Evolutionary conservation across 352 stramenopile species (phyloP).

Genomic region (Pythium biforme): DNA sequence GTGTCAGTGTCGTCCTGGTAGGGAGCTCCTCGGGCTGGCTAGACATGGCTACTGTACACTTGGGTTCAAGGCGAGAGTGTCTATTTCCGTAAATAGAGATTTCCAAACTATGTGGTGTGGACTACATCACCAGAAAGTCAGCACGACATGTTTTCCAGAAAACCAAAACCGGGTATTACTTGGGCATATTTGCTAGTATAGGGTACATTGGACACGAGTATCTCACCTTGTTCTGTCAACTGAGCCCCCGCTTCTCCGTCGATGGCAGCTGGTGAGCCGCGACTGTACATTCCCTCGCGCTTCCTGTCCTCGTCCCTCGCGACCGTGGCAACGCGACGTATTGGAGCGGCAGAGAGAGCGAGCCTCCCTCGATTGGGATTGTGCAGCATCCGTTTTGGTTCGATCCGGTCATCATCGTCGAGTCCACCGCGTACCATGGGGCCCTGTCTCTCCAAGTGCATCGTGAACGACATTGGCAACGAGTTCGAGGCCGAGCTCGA

Average conservation of each 20-base stretch:
- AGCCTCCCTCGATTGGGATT: no score
- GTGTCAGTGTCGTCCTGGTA: no score
- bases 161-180: constrained; percentile 7
- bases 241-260: constrained; percentile 1
- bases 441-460: constrained; percentile 83
- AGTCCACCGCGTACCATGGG: constrained; percentile 43
- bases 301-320: neutral
- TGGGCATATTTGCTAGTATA: no score
- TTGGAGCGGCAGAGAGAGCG: no score
- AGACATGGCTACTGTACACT: constrained; percentile 10
- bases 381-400: neutral
- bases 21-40: neutral
- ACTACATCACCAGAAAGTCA: constrained; percentile 21
- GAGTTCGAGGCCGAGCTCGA: constrained; percentile 85
- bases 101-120: no score
- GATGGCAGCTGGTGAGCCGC: neutral
- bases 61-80: neutral
- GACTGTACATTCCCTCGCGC: neutral
- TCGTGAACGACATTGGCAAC: constrained; percentile 81
- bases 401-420: no score
- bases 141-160: neutral
- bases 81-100: constrained; percentile 5
- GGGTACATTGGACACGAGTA: no score
- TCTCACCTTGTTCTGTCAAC: constrained; percentile 4
- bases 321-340: neutral